These are phyloP conservation scores for Vigna nakashimae DNA, from an alignment of 306 rosid species.

Conservation along the genomic window DNA sequence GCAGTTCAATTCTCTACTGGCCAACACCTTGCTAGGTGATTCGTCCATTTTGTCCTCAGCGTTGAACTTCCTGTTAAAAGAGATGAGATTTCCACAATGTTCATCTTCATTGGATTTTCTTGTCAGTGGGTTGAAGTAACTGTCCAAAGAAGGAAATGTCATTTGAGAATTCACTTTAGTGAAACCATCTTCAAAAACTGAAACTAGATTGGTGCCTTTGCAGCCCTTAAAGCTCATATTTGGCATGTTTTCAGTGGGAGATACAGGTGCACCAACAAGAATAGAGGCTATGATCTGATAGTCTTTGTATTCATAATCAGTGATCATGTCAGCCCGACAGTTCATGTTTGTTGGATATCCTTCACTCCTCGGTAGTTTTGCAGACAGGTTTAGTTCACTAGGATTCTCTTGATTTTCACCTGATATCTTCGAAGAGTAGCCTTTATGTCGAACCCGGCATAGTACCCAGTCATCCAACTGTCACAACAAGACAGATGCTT, in stretches of 20 bases:
- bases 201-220: constrained; percentile 36
- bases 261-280: constrained; percentile 61
- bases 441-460: constrained; percentile 73
- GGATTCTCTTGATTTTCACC: constrained; percentile 53
- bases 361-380: constrained; percentile 41
- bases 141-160: constrained; percentile 46
- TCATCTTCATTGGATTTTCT: constrained; percentile 52
- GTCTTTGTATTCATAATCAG: constrained; percentile 58
- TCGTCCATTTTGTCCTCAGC: constrained; percentile 36
- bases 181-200: constrained; percentile 45
- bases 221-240: constrained; percentile 38
- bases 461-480: constrained; percentile 90
- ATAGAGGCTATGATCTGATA: constrained; percentile 62
- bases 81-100: constrained; percentile 46
- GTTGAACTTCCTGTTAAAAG: constrained; percentile 43
- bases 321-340: constrained; percentile 43
- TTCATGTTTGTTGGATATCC: constrained; percentile 43
- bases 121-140: constrained; percentile 45
- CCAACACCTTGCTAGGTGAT: constrained; percentile 40
- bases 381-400: constrained; percentile 35
- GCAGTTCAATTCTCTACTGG: constrained; percentile 37
- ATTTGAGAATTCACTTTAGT: constrained; percentile 47
- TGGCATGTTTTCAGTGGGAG: constrained; percentile 51
- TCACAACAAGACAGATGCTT: constrained; percentile 28
- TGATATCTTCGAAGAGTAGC: constrained; percentile 48